Evolutionary conservation across 169 alveolate genomes (phyloP), one percentile per base, ranked within the genome.

Genomic region (Perkinsus olseni): DNA sequence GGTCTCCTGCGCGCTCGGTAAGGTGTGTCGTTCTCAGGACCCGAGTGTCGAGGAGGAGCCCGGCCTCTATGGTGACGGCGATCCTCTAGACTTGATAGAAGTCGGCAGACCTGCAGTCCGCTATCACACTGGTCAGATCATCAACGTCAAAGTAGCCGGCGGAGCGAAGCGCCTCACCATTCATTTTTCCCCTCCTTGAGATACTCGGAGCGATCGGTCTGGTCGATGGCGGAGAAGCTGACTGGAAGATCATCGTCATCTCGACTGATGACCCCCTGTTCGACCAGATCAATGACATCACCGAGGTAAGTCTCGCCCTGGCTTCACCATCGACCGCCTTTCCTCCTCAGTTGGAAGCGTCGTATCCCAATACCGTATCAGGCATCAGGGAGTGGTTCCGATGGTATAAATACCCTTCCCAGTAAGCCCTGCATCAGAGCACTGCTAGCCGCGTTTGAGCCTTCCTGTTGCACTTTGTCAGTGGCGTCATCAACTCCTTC

Each of bases 71-170:
- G 99, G 99, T 17, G 99, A 98, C 93, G 97, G 97, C 82, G 99
- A 98, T 93, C 99, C 99, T 20, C 94, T 98, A n/a, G 99, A 98
- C 92, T 96, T 97, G 21, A 97, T 97, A 74, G 99, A 98, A 93
- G 94, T 97, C 39, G 97, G 98, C 92, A 93, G 94, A 0, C 96
- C 95, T 38, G 96, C 94, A 38, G 92, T 93, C 38, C 93, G 97
- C n/a, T 38, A 50, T 39, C 90, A 92, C 38, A 91, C 94, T 28
- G 98, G 99, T 11, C 91, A 94, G 37, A 93, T 96, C 50, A 94
- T 93, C 34, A 74, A 38, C 39, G 98, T 97, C 74, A 97, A 96
- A 96, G 95, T 91, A 51, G 28, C 20, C 11, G 50, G 50, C 21
- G 95, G 45, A n/a, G n/a, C n/a, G n/a, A n/a, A n/a, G n/a, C n/a